Conservation (phyloP, 176 grass and related monocot species). For the Carex littledalei region DNA sequence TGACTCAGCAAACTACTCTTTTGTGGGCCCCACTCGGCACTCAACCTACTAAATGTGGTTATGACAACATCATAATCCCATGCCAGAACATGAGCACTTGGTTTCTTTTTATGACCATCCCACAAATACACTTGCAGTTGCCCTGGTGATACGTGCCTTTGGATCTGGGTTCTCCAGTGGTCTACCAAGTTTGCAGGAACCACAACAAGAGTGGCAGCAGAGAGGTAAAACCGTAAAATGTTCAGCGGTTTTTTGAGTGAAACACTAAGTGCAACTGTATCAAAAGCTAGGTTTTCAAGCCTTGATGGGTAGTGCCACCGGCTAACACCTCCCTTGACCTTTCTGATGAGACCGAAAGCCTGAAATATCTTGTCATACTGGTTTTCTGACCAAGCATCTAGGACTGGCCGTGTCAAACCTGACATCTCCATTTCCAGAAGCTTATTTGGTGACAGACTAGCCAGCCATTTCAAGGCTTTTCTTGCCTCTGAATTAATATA, state of each 20-base stretch:
- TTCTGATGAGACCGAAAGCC: conserved; percentile 81
- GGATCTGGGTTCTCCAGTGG: conserved; percentile 91
- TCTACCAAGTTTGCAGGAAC: conserved; percentile 94
- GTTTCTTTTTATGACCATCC: conserved; percentile 54
- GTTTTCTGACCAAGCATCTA: conserved; percentile 40
- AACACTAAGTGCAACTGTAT: conserved; percentile 61
- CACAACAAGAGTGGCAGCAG: conserved; percentile 83
- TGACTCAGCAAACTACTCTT: conserved; percentile 85
- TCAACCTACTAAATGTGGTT: conserved; percentile 91
- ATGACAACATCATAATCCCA: conserved; percentile 97
- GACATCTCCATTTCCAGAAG: conserved; percentile 66
- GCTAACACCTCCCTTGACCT: conserved; percentile 46
- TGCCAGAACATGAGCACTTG: conserved; percentile 71
- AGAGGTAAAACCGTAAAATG: conserved; percentile 65
- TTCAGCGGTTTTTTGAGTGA: conserved; percentile 64
- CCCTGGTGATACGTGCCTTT: conserved; percentile 58
- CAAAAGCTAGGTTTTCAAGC: conserved; percentile 81
- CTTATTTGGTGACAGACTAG: conserved; percentile 60
- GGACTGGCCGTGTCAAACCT: conserved; percentile 71
- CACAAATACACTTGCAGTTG: conserved; percentile 63
- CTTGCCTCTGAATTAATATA: conserved; percentile 63
- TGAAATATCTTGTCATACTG: conserved; percentile 91
- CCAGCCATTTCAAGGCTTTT: conserved; percentile 88
- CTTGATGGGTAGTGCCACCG: conserved; percentile 72
- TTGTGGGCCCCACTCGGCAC: conserved; percentile 68